Percentiles rank a stretch among this genome's conserved stretches.
Conservation (phyloP, 192 early-diverging fungal species). For the Haplosporangium gracile region DNA sequence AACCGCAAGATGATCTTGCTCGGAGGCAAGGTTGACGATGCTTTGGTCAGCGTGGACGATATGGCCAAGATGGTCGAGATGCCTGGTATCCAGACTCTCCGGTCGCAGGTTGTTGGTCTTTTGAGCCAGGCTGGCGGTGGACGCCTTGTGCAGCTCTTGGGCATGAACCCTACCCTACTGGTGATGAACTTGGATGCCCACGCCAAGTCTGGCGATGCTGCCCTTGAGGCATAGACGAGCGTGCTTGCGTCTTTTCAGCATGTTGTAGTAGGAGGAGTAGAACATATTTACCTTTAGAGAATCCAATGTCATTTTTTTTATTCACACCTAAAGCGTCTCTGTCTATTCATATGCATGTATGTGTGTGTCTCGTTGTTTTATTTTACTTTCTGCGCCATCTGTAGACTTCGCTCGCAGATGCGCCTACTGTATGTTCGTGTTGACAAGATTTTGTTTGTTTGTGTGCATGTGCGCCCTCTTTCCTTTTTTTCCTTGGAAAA, state of each 20-base stretch:
- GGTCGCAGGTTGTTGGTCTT: slow-evolving; percentile 62
- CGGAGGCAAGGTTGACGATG: slow-evolving; percentile 68
- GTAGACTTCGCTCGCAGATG: no score
- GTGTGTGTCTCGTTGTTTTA: background rate
- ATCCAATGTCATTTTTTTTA: background rate
- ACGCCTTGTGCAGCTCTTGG: slow-evolving; percentile 57
- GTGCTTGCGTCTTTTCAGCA: background rate
- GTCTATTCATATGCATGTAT: background rate
- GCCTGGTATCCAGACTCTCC: slow-evolving; percentile 60
- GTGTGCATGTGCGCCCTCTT: no score
- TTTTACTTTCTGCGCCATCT: no score
- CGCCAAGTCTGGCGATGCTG: slow-evolving; percentile 32
- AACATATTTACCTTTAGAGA: slow-evolving; percentile 6
- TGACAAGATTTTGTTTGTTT: no score
- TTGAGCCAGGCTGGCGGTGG: slow-evolving; percentile 61
- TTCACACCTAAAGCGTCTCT: background rate
- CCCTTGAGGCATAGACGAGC: background rate
- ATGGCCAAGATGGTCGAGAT: slow-evolving; percentile 63
- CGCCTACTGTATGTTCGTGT: no score
- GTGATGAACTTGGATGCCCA: slow-evolving; percentile 57
- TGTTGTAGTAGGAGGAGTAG: background rate
- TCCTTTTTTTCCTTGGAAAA: no score
- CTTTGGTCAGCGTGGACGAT: slow-evolving; percentile 64
- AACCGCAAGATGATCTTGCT: slow-evolving; percentile 68
- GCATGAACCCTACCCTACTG: slow-evolving; percentile 55